A percentile compares a stretch with the other conserved stretches of the same genome.
Conservation (phyloP, 2,329 filamentous ascomycete genomes). For the Leptographium wingfieldii region DNA sequence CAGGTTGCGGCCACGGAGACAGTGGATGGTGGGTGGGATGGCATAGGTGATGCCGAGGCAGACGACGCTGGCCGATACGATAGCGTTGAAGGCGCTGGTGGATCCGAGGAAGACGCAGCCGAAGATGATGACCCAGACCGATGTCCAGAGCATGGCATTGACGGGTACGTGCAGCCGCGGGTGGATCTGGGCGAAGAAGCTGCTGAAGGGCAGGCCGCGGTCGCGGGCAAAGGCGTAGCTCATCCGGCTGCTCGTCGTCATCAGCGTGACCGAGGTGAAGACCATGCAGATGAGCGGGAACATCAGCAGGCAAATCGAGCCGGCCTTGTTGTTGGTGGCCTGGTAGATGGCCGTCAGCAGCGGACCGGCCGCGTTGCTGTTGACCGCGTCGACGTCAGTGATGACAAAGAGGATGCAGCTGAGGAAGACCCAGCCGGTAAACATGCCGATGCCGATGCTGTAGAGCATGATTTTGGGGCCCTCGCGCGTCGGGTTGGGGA, state of each 20-base stretch:
- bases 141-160: conserved; percentile 48
- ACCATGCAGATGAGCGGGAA: conserved; percentile 52
- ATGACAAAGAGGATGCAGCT: conserved; percentile 52
- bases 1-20: conserved; percentile 50
- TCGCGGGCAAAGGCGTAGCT: conserved; percentile 55
- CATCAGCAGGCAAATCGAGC: conserved; percentile 52
- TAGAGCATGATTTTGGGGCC: conserved; percentile 56
- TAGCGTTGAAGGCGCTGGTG: conserved; percentile 46
- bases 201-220: conserved; percentile 50
- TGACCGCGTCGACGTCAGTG: conserved; percentile 39
- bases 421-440: conserved; percentile 37
- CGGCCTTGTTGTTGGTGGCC: conserved; percentile 47
- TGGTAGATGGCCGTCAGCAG: conserved; percentile 35
- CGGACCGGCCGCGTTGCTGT: conserved; percentile 22
- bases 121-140: conserved; percentile 40
- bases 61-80: conserved; percentile 25
- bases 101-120: conserved; percentile 48
- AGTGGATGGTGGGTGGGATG: conserved; percentile 60
- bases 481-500: conserved; percentile 42
- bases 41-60: conserved; percentile 61
- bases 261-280: conserved; percentile 50
- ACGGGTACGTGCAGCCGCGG: conserved; percentile 49
- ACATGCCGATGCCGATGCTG: conserved; percentile 49
- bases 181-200: conserved; percentile 49
- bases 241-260: conserved; percentile 48